Conservation (phyloP, 2,329 filamentous ascomycete species). For the Paecilomyces formosus region DNA sequence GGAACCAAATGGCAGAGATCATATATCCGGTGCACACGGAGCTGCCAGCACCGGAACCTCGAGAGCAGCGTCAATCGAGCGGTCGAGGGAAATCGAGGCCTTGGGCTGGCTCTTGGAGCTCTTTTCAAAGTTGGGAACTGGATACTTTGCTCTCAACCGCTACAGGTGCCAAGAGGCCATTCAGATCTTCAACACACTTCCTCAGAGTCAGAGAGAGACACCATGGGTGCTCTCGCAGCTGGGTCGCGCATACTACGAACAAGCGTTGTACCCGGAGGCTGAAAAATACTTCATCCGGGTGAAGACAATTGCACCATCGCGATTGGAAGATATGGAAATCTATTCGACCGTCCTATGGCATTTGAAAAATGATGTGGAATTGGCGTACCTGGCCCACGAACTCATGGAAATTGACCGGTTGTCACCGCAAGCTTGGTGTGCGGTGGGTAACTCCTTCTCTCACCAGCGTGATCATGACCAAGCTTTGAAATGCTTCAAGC, state of each 20-base stretch:
- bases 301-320: constrained; percentile 69
- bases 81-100: constrained; percentile 63
- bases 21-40: constrained; percentile 25
- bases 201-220: constrained; percentile 72
- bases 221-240: constrained; percentile 90
- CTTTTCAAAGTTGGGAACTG: constrained; percentile 71
- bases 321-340: constrained; percentile 91
- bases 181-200: constrained; percentile 63
- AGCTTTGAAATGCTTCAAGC: constrained; percentile 87
- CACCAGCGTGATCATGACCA: constrained; percentile 88
- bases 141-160: constrained; percentile 68
- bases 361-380: constrained; percentile 80
- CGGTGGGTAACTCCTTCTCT: constrained; percentile 90
- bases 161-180: constrained; percentile 75
- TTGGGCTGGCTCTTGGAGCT: constrained; percentile 71
- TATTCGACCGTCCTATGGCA: constrained; percentile 99
- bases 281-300: constrained; percentile 80
- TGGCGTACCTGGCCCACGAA: constrained; percentile 87
- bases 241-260: constrained; percentile 85
- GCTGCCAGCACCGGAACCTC: constrained; percentile 17
- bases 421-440: constrained; percentile 93
- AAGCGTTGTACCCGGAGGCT: constrained; percentile 75
- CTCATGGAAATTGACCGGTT: constrained; percentile 79
- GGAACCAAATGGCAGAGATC: constrained; percentile 63
- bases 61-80: constrained; percentile 40